Evolutionary conservation across 345 rosid species (phyloP), one percentile per base, ranked within the genome.

Genomic region (Bruguiera parviflora): DNA sequence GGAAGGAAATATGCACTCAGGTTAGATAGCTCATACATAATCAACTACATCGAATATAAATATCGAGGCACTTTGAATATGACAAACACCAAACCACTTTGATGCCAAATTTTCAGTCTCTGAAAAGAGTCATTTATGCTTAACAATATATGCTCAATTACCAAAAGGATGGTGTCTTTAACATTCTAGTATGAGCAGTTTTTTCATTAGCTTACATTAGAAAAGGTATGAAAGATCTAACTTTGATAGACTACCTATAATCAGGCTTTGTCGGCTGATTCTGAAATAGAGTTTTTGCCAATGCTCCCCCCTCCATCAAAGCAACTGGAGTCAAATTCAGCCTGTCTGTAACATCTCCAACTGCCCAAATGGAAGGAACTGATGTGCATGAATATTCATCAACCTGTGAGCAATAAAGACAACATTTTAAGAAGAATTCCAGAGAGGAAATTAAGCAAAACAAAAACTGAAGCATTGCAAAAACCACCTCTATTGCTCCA

Each of bases 271-370:
- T 84, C 69, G 96, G 96, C 71, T 94, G 86, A 75, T 87, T 84
- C 25, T 71, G 79, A 71, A 91, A 89, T 60, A 94, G 39, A 13
- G 97, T 85, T 83, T 94, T 91, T 68, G 97, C 98, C 76, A 94
- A 75, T 58, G 98, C 98, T 66, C 83, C 92, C 77, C 98, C 98
- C 85, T 94, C 98, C 97, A 94, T 94, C 79, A 94, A 84, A 64
- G 98, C 97, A 78, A 94, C 98, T 53, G 98, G 98, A 78, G 97
- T 94, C 92, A 94, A 78, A 83, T 94, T 94, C 71, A 94, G 70
- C 70, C 97, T 79, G 73, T 89, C 96, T 37, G 98, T 94, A 60
- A 91, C 97, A 77, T 94, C 97, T 76, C 98, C 97, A 61, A 94
- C 95, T 46, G 98, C 98, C 96, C 92, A 94, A 61, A 94, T 91